A percentile compares a stretch with the other conserved stretches of the same genome.
Conservation (phyloP, 495 filamentous ascomycete genomes). For the Aspergillus taichungensis region DNA sequence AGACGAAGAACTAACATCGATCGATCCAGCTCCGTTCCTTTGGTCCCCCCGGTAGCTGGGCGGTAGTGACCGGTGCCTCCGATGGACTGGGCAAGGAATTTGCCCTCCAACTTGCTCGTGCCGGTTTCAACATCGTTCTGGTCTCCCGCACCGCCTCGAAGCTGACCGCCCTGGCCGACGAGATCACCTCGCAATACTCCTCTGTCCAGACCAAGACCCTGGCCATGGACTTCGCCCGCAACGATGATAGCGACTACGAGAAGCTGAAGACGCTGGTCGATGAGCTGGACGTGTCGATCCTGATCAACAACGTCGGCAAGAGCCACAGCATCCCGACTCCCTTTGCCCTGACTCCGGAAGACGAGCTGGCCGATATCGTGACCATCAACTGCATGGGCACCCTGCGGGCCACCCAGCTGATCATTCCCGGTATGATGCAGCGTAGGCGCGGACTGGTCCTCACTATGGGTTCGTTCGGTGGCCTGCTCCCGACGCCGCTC, state of each 20-base stretch:
- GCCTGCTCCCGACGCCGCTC: slow-evolving; percentile 80
- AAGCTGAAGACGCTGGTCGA: slow-evolving; percentile 56
- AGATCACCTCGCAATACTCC: slow-evolving; percentile 60
- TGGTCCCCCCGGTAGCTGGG: slow-evolving; percentile 89
- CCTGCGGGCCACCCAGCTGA: slow-evolving; percentile 71
- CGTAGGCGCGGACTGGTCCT: slow-evolving; percentile 82
- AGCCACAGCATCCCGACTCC: slow-evolving; percentile 87
- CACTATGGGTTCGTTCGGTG: slow-evolving; percentile 95
- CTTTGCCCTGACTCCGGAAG: slow-evolving; percentile 66
- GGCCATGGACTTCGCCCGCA: slow-evolving; percentile 84
- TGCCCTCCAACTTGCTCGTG: slow-evolving; percentile 76
- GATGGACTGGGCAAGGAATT: slow-evolving; percentile 98
- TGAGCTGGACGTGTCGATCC: slow-evolving; percentile 71
- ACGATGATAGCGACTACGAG: slow-evolving; percentile 67
- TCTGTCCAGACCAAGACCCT: slow-evolving; percentile 60
- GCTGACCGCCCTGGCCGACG: slow-evolving; percentile 63
- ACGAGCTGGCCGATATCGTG: slow-evolving; percentile 83
- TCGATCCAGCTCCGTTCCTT: slow-evolving; percentile 69
- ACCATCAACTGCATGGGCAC: slow-evolving; percentile 90
- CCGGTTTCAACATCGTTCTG: slow-evolving; percentile 88
- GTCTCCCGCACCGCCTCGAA: slow-evolving; percentile 92
- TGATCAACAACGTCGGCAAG: slow-evolving; percentile 96
- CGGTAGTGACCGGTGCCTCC: slow-evolving; percentile 88
- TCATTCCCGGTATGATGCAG: slow-evolving; percentile 75
- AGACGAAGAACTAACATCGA: background rate